Conservation (phyloP, 2,329 filamentous ascomycete species). For the Exophiala spinifera region DNA sequence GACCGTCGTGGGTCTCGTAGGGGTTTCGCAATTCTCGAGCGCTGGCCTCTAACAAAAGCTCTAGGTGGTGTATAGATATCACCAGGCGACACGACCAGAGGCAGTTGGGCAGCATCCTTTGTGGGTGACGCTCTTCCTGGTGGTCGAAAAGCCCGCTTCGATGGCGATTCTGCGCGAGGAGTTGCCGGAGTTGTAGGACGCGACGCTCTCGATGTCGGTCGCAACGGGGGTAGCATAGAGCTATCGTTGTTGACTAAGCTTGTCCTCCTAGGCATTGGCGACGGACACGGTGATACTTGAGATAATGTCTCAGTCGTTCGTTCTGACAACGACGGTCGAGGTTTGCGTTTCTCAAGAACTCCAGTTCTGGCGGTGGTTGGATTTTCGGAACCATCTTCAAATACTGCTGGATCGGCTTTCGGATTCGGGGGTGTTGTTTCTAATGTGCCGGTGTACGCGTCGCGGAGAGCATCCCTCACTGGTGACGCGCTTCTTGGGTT, state of each 20-base stretch:
- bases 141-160: conserved; percentile 23
- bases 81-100: conserved; percentile 15
- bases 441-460: conserved; percentile 13
- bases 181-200: conserved; percentile 15
- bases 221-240: conserved; percentile 59
- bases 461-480: conserved; percentile 23
- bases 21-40: conserved; percentile 23
- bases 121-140: conserved; percentile 25
- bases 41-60: conserved; percentile 25
- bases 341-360: conserved; percentile 19
- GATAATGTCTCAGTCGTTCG: conserved; percentile 82
- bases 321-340: conserved; percentile 66
- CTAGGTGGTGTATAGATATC: conserved; percentile 26
- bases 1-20: conserved; percentile 11
- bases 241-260: conserved; percentile 69
- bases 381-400: conserved; percentile 26
- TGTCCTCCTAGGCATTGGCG: conserved; percentile 59
- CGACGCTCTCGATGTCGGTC: conserved; percentile 59
- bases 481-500: conserved; percentile 19
- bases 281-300: conserved; percentile 73
- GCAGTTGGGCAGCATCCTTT: conserved; percentile 16
- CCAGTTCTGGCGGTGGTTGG: conserved; percentile 8
- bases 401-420: conserved; percentile 21
- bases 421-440: conserved; percentile 28
- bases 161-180: conserved; percentile 19